These are phyloP conservation scores for Wickerhamiella qilinensis DNA, from an alignment of 805 yeast species.

Conservation along the genomic window DNA sequence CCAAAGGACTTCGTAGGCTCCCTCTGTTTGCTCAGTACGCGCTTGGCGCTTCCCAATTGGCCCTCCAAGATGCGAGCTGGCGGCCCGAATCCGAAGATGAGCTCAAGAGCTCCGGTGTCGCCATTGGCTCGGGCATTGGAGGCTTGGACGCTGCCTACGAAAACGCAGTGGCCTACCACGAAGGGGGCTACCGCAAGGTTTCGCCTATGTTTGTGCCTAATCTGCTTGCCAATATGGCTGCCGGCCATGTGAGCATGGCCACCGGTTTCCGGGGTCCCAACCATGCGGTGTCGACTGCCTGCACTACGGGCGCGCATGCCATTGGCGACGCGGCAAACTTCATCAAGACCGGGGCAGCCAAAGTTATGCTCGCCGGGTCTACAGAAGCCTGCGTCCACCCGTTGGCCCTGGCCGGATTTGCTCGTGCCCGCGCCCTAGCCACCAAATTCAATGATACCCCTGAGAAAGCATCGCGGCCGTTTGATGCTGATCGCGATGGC, in stretches of 20 bases:
- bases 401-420: conserved; percentile 74
- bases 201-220: conserved; percentile 81
- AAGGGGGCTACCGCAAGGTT: conserved; percentile 46
- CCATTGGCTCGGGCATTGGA: conserved; percentile 91
- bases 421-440: conserved; percentile 70
- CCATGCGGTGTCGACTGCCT: conserved; percentile 83
- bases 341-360: conserved; percentile 62
- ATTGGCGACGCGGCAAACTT: conserved; percentile 85
- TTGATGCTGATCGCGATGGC: conserved; percentile 63
- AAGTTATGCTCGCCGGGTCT: conserved; percentile 89
- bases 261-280: conserved; percentile 70
- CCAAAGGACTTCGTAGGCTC: conserved; percentile 37
- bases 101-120: conserved; percentile 34
- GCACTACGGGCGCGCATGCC: conserved; percentile 91
- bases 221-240: conserved; percentile 81
- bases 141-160: conserved; percentile 59
- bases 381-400: conserved; percentile 82
- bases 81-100: conserved; percentile 21
- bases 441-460: conserved; percentile 50
- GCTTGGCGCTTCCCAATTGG: conserved; percentile 59
- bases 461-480: conserved; percentile 62
- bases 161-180: conserved; percentile 36
- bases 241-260: conserved; percentile 73
- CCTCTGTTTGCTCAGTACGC: conserved; percentile 70
- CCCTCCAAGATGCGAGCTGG: conserved; percentile 52